A percentile compares a stretch with the other conserved stretches of the same genome.
Conservation (phyloP, 441 rosid genomes). For the Aleurites moluccanus region DNA sequence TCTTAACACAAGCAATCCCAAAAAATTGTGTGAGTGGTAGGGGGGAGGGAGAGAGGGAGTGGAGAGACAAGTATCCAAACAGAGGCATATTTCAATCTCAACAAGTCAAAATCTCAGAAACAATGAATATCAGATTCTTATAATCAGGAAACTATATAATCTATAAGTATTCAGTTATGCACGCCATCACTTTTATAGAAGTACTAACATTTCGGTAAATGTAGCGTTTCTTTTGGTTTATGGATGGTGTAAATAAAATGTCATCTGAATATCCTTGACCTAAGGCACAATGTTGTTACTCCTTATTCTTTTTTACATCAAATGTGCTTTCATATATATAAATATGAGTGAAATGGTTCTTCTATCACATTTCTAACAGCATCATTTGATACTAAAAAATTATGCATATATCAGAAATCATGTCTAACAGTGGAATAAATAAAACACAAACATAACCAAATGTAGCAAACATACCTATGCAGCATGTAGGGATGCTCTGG, state of each 20-base stretch:
- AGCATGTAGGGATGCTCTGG: constrained; percentile 57
- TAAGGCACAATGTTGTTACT: too few species aligned
- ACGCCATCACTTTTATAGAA: neutral
- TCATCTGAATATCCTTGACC: too few species aligned
- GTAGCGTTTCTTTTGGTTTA: neutral
- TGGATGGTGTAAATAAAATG: neutral
- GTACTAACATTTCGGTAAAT: neutral
- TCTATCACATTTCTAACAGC: too few species aligned
- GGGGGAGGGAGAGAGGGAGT: neutral
- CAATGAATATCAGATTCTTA: neutral
- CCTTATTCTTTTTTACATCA: too few species aligned
- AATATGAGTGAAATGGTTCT: too few species aligned
- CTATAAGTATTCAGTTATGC: neutral
- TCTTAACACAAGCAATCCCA: neutral
- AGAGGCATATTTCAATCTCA: neutral
- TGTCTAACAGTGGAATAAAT: neutral
- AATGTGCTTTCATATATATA: too few species aligned
- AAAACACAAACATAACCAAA: too few species aligned
- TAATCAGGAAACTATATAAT: neutral
- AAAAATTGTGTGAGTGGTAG: neutral
- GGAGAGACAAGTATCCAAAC: too few species aligned
- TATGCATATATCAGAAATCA: neutral
- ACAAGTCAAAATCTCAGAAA: neutral
- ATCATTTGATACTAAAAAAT: neutral
- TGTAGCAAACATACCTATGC: constrained; percentile 69